These are phyloP conservation scores for Tulasnella sp. DNA, from an alignment of 768 basidiomycete species.

Conservation along the genomic window DNA sequence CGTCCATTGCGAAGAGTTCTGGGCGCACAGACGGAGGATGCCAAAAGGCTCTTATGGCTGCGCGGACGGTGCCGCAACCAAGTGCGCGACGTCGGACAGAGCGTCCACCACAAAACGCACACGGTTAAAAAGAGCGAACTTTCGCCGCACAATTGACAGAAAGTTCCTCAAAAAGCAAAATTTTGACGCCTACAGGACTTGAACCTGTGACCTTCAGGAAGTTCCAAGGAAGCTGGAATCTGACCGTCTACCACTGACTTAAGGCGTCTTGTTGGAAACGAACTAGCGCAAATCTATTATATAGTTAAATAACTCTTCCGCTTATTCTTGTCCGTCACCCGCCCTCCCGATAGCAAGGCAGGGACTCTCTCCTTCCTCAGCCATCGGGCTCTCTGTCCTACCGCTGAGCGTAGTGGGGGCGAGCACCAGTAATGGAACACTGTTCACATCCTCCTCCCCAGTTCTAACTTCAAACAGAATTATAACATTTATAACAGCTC, in stretches of 20 bases:
- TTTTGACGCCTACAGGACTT: constrained; percentile 17
- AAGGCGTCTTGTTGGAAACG: constrained; percentile 1
- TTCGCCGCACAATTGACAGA: neutral
- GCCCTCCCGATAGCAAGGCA: too few species aligned
- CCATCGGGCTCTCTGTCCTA: too few species aligned
- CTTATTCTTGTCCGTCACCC: too few species aligned
- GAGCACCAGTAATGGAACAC: too few species aligned
- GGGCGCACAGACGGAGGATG: neutral
- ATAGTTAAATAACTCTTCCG: neutral
- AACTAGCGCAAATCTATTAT: neutral
- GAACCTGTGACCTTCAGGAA: constrained; percentile 20
- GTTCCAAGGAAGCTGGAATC: constrained; percentile 13
- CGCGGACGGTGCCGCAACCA: neutral
- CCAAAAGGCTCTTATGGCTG: neutral
- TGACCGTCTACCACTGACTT: constrained; percentile 21
- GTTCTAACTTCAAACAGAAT: neutral
- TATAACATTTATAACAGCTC: neutral
- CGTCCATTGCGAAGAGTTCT: too few species aligned
- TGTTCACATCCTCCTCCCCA: too few species aligned
- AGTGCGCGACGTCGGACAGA: neutral
- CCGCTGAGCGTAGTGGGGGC: too few species aligned
- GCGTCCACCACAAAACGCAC: neutral
- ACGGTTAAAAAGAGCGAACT: neutral
- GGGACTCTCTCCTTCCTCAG: too few species aligned
- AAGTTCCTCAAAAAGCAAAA: neutral